Evolutionary conservation across 441 rosid species (phyloP), one percentile per base, ranked within the genome.

Genomic region (Kokia cookei): DNA sequence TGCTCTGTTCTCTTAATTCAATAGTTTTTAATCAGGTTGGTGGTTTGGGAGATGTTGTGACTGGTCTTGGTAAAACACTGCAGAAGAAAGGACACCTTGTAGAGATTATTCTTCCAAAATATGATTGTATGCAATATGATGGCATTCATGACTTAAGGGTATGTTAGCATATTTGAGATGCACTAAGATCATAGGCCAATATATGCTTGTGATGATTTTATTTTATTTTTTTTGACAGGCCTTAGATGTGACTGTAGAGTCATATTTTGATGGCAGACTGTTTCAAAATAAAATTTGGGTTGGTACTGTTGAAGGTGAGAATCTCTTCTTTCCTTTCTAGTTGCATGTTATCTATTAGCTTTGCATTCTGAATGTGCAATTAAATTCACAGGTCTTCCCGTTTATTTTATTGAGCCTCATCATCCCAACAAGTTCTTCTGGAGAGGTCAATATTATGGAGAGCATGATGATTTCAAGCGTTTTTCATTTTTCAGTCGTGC

Each of bases 401-500:
- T 96, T 79, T 94, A 89, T 81, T 92, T 96, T 80, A 88, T 96
- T 59, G 99, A 96, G 86, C 98, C 99, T 73, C 97, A 84, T 82
- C 99, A 96, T 82, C 98, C 97, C 9, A 85, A 82, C 77, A 96
- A 91, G 74, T 93, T 96, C 81, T 96, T 96, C 74, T 96, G 97
- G 97, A 90, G 99, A 84, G 98, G 98, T 70, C 89, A 88, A 70
- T 82, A 87, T 78, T 96, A 96, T 72, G 99, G 99, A 74, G 98
- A 96, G 84, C 86, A 77, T 64, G 99, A 96, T 77, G 99, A 96
- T 85, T 96, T 96, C 81, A 91, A 74, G 77, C 95, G 99, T 45
- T 96, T 96, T 81, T 96, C 98, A 15, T 96, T 78, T 82, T 96
- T 93, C 74, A 93, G 99, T 81, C 97, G 98, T 22, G 97, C 97